Percentiles rank a stretch among this genome's conserved stretches.
Conservation (phyloP, 768 basidiomycete species). For the Daedaleopsis nitida region DNA sequence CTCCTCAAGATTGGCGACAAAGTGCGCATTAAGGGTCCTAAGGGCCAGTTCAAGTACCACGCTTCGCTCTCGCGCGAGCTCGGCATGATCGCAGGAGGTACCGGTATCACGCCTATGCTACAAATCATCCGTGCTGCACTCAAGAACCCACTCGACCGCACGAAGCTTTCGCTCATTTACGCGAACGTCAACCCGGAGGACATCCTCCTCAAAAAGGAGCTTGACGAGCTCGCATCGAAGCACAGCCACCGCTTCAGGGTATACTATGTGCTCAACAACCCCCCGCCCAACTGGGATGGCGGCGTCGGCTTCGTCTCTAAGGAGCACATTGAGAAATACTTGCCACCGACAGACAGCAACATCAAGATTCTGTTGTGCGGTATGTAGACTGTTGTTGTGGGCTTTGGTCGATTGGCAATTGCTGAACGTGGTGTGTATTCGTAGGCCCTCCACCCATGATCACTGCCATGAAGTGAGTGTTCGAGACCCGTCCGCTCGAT, state of each 20-base stretch:
- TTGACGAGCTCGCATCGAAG: slow-evolving; percentile 72
- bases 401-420: background rate
- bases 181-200: slow-evolving; percentile 94
- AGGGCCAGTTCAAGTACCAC: slow-evolving; percentile 89
- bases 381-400: slow-evolving; percentile 29
- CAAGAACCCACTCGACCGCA: slow-evolving; percentile 84
- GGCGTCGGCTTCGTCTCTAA: slow-evolving; percentile 93
- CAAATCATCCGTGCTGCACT: slow-evolving; percentile 95
- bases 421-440: slow-evolving; percentile 5
- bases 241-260: slow-evolving; percentile 75
- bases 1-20: slow-evolving; percentile 85
- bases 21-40: slow-evolving; percentile 92
- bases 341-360: slow-evolving; percentile 57
- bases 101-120: slow-evolving; percentile 98
- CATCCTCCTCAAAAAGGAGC: slow-evolving; percentile 86
- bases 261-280: slow-evolving; percentile 93
- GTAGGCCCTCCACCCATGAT: slow-evolving; percentile 78
- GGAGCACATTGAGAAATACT: slow-evolving; percentile 82
- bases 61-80: slow-evolving; percentile 74
- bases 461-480: slow-evolving; percentile 71
- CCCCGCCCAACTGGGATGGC: slow-evolving; percentile 82
- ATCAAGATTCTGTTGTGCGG: slow-evolving; percentile 91
- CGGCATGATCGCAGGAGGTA: slow-evolving; percentile 98
- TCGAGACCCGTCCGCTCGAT: slow-evolving; percentile 7
- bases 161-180: slow-evolving; percentile 86